These are phyloP conservation scores for Vitis riparia DNA, from an alignment of 164 flowering plant genomes.

Conservation along the genomic window DNA sequence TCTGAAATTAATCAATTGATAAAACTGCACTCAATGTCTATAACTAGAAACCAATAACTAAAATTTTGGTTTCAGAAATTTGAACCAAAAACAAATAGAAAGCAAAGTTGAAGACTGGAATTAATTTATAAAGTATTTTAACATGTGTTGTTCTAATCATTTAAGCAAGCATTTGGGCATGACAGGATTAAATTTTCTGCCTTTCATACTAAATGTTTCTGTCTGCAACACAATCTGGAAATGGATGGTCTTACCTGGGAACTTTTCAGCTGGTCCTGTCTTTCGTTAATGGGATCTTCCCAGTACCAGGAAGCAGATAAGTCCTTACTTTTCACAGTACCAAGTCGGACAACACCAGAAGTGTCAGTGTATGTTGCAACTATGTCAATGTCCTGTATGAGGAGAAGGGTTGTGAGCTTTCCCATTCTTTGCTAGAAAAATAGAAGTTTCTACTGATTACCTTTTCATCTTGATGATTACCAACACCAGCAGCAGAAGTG, in stretches of 20 bases:
- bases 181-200: neutral
- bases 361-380: slow-evolving; percentile 66
- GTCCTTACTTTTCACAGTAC: slow-evolving; percentile 53
- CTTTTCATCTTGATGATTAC: slow-evolving; percentile 30
- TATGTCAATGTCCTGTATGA: slow-evolving; percentile 68
- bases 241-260: slow-evolving; percentile 37
- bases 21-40: neutral
- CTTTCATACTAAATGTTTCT: no score
- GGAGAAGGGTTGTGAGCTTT: slow-evolving; percentile 11
- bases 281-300: slow-evolving; percentile 51
- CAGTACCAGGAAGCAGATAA: slow-evolving; percentile 70
- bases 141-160: neutral
- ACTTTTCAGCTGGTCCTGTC: slow-evolving; percentile 23
- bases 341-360: slow-evolving; percentile 56
- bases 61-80: no score
- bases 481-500: slow-evolving; percentile 8
- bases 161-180: neutral
- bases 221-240: no score
- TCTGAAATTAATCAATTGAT: slow-evolving; percentile 4
- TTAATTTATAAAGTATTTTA: neutral
- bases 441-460: slow-evolving; percentile 17
- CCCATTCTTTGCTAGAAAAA: neutral
- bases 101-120: neutral
- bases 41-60: no score
- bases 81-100: neutral